A percentile compares a stretch with the other conserved stretches of the same genome.
These are phyloP conservation scores for Aleurites moluccanus DNA, from an alignment of 441 rosid genomes.

Conservation along the genomic window DNA sequence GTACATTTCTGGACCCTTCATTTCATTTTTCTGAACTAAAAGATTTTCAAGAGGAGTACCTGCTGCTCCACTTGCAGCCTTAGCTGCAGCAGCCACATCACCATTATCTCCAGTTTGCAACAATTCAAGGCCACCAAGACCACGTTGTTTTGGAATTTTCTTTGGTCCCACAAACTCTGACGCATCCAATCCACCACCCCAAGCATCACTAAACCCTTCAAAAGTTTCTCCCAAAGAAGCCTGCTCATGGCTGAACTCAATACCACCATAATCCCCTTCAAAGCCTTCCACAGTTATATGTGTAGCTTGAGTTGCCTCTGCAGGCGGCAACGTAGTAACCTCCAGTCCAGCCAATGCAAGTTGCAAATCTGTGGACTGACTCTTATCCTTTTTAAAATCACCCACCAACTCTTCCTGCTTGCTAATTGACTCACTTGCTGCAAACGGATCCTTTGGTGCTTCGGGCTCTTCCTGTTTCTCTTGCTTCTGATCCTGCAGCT, in stretches of 20 bases:
- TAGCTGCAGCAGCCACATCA: slow-evolving; percentile 32
- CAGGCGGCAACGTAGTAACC: slow-evolving; percentile 88
- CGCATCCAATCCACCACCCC: slow-evolving; percentile 97
- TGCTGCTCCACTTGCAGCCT: slow-evolving; percentile 43
- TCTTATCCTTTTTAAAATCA: slow-evolving; percentile 86
- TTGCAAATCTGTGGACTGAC: slow-evolving; percentile 62
- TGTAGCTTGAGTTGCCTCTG: slow-evolving; percentile 93
- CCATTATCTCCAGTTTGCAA: slow-evolving; percentile 63
- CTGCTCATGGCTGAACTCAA: slow-evolving; percentile 80
- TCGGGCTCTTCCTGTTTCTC: slow-evolving; percentile 51
- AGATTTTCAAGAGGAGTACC: slow-evolving; percentile 64
- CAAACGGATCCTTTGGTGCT: slow-evolving; percentile 76
- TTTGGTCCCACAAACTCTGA: slow-evolving; percentile 82
- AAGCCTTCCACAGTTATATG: slow-evolving; percentile 86
- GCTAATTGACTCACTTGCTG: slow-evolving; percentile 67
- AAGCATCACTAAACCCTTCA: slow-evolving; percentile 77
- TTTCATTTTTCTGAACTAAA: slow-evolving; percentile 69
- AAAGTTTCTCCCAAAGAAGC: slow-evolving; percentile 87
- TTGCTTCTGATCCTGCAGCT: slow-evolving; percentile 43
- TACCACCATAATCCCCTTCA: slow-evolving; percentile 92
- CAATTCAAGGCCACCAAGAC: slow-evolving; percentile 90
- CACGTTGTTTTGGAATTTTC: slow-evolving; percentile 70
- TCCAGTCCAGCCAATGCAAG: slow-evolving; percentile 84
- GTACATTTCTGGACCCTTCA: slow-evolving; percentile 94
- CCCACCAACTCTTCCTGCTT: slow-evolving; percentile 75